Evolutionary conservation across 306 rosid species (phyloP).

Genomic region (Trifolium dubium): DNA sequence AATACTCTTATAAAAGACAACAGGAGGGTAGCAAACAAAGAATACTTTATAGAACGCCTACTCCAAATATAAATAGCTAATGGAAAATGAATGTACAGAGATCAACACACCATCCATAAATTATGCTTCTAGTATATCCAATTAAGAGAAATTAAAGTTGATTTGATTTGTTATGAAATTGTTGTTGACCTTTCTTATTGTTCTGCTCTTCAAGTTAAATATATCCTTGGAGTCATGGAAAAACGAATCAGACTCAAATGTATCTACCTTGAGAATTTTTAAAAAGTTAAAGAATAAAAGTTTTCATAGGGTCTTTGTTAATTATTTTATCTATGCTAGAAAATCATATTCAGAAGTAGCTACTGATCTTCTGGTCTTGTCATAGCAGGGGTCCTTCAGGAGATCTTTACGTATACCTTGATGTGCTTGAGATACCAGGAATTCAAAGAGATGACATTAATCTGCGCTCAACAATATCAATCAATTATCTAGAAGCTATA

Average conservation of each 20-base stretch:
- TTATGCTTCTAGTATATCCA: slow-evolving; percentile 22
- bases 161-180: slow-evolving; percentile 14
- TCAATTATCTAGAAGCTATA: slow-evolving; percentile 88
- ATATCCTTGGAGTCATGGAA: slow-evolving; percentile 16
- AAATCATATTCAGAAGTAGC: slow-evolving; percentile 37
- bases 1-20: slow-evolving; percentile 9
- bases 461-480: slow-evolving; percentile 70
- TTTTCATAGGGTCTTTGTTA: slow-evolving; percentile 13
- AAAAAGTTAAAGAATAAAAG: slow-evolving; percentile 26
- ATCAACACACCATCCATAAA: not conserved
- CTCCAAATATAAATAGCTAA: not conserved
- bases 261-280: slow-evolving; percentile 13
- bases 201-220: slow-evolving; percentile 31
- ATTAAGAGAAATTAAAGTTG: slow-evolving; percentile 14
- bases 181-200: slow-evolving; percentile 23
- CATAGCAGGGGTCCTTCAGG: slow-evolving; percentile 90
- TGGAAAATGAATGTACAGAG: slow-evolving; percentile 19
- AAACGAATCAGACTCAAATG: slow-evolving; percentile 24
- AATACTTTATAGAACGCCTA: not conserved
- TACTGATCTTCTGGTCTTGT: slow-evolving; percentile 50
- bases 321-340: slow-evolving; percentile 31
- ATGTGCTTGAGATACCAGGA: slow-evolving; percentile 76
- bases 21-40: slow-evolving; percentile 10
- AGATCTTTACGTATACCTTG: slow-evolving; percentile 91
- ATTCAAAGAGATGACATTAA: slow-evolving; percentile 94